These are phyloP conservation scores for Colletotrichum sp. DNA, from an alignment of 2,329 filamentous ascomycete species.

Conservation along the genomic window DNA sequence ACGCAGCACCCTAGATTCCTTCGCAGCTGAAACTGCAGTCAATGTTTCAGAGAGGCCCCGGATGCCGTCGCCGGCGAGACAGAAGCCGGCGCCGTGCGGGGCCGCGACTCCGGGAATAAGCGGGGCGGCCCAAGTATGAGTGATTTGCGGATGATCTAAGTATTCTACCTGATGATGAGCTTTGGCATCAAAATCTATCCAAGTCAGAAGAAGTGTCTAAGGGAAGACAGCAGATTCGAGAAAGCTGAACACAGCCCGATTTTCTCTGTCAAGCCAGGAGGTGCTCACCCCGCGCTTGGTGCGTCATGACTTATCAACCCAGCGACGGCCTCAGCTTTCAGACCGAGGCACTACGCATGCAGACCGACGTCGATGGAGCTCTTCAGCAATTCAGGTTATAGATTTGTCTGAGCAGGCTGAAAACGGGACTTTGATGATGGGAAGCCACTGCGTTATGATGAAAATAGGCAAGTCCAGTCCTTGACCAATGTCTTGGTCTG, in stretches of 20 bases:
- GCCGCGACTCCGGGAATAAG: not conserved
- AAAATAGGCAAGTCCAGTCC: fast-evolving
- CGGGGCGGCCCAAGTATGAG: not conserved
- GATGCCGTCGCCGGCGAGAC: not conserved
- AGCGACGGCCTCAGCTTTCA: not conserved
- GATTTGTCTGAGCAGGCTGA: not conserved
- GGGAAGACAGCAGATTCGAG: not conserved
- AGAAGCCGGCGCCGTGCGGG: not conserved
- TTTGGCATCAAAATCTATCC: not conserved
- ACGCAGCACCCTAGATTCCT: too few species aligned
- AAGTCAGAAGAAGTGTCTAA: not conserved
- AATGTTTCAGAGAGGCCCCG: not conserved
- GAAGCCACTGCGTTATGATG: not conserved
- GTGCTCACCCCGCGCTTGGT: not conserved
- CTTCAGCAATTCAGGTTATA: fast-evolving
- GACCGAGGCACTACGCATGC: not conserved
- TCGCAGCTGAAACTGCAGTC: too few species aligned
- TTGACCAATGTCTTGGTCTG: too few species aligned
- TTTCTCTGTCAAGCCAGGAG: not conserved
- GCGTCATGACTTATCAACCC: not conserved
- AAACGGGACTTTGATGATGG: not conserved
- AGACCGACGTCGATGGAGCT: not conserved
- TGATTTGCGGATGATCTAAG: not conserved
- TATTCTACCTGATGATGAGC: not conserved
- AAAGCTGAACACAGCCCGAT: not conserved